Evolutionary conservation across 1,284 basidiomycete genomes (phyloP), one percentile per base, ranked within the genome.

Genomic region (Ceratobasidium sp.): DNA sequence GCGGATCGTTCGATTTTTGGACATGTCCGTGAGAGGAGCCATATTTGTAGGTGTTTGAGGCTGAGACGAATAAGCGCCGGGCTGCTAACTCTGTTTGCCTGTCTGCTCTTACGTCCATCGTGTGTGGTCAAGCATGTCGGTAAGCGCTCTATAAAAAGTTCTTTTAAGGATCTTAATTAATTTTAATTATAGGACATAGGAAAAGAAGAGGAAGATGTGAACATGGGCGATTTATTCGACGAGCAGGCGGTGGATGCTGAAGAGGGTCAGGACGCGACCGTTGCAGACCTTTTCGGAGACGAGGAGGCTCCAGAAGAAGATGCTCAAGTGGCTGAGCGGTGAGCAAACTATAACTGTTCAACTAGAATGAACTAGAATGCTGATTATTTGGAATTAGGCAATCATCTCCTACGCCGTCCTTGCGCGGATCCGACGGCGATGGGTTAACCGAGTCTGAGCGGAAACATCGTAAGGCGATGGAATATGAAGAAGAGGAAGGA

Each of bases 401-500:
- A 46, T 81, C 80, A 4, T 80, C 80, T 40, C 61, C 80, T 9
- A 78, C 76, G 28, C 80, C 77, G 5, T 78, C 78, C 12, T 18
- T 70, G 39, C 60, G 91, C 56, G 90, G 86, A 23, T 88, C 85
- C 77, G 91, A 89, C 67, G 91, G 89, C 6, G 93, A 94, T 77
- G 89, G 89, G 44, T 84, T 94, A n/a, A 89, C 92, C 12, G 90
- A 91, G 20, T 87, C 90, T 12, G 93, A 95, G 84, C 88, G 91
- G 77, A 90, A 91, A 80, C 89, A 88, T 61, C 88, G 94, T 79
- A 89, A 89, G 80, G 90, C 89, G 1, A 85, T 96, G 81, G 95
- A 96, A 85, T 96, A 96, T 83, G 91, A 89, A 81, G 95, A 96
- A 84, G 93, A 94, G 49, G 93, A 94, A 18, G 69, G 69, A 60